Evolutionary conservation across 371 early-diverging fungal species (phyloP).

Genomic region (Nematocida displodere): DNA sequence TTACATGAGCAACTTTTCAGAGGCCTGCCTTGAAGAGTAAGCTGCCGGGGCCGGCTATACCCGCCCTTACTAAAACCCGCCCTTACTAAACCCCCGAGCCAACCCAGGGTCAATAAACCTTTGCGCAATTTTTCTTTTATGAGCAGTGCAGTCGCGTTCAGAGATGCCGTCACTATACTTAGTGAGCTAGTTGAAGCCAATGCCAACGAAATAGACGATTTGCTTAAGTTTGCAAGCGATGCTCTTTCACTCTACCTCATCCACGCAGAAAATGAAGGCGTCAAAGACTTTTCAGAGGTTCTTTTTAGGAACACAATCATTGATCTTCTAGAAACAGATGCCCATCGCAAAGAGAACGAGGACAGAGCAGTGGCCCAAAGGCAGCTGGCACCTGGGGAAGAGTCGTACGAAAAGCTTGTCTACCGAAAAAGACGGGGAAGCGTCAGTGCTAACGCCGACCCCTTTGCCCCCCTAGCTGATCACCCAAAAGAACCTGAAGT

Average conservation of each 20-base stretch:
- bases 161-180: constrained; percentile 22
- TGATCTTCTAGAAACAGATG: constrained; percentile 12
- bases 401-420: not conserved
- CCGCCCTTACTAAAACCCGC: no score
- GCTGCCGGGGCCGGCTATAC: no score
- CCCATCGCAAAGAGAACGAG: not conserved
- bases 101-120: constrained; percentile 3
- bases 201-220: not conserved
- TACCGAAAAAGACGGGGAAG: constrained; percentile 44
- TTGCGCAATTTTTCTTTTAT: constrained; percentile 48
- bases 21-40: constrained; percentile 30
- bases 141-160: constrained; percentile 3
- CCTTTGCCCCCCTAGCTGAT: constrained; percentile 4
- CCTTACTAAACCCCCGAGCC: not conserved
- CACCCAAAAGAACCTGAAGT: constrained; percentile 23
- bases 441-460: constrained; percentile 29
- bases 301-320: constrained; percentile 11
- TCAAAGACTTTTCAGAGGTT: constrained; percentile 26
- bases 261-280: constrained; percentile 30
- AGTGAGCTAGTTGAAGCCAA: not conserved
- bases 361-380: not conserved
- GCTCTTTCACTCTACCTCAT: constrained; percentile 28
- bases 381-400: not conserved
- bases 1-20: constrained; percentile 14
- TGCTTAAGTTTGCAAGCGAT: constrained; percentile 37